A percentile compares a stretch with the other conserved stretches of the same genome.
These are phyloP conservation scores for Chlamydomonas reinhardtii DNA, from an alignment of 163 green algal genomes.

Conservation along the genomic window DNA sequence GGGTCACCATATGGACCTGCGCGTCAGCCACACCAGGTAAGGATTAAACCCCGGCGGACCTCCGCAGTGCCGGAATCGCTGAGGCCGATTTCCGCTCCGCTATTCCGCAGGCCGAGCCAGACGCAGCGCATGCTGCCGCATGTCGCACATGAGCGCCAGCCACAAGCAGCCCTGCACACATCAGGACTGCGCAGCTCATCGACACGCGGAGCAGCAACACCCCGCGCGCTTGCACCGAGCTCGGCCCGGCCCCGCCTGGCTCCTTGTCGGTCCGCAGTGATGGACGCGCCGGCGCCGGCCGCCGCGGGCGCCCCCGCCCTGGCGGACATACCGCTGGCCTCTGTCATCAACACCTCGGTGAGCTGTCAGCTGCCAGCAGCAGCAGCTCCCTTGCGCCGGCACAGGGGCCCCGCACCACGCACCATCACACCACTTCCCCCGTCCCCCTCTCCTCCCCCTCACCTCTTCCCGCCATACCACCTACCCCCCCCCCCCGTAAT, in stretches of 20 bases:
- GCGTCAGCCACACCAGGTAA: no score
- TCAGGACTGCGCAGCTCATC: not conserved
- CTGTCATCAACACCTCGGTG: constrained; percentile 45
- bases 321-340: not conserved
- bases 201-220: not conserved
- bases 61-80: no score
- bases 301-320: not conserved
- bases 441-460: not conserved
- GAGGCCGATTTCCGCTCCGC: no score
- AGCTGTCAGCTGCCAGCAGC: not conserved
- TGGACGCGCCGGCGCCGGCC: not conserved
- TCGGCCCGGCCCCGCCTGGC: no score
- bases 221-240: no score
- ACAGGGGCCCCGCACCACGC: no score
- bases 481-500: not conserved
- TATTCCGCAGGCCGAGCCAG: no score
- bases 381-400: no score
- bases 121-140: no score
- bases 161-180: not conserved
- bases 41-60: no score
- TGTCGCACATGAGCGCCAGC: not conserved
- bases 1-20: no score
- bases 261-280: not conserved
- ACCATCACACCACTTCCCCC: not conserved
- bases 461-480: not conserved